A percentile compares a stretch with the other conserved stretches of the same genome.
These are phyloP conservation scores for Eucalyptus paniculata DNA, from an alignment of 345 rosid genomes.

Conservation along the genomic window DNA sequence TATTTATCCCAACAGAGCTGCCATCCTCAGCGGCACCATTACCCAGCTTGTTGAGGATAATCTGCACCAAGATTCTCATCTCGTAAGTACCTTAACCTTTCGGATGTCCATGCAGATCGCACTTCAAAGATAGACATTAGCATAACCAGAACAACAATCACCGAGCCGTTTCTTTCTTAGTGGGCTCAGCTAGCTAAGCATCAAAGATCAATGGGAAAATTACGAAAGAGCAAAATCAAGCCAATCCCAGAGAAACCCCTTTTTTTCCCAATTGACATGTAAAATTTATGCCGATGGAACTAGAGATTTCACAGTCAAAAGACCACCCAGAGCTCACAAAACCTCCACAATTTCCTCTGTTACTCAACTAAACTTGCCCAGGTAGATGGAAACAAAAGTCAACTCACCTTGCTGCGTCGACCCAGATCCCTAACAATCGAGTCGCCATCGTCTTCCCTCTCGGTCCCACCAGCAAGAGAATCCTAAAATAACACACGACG, in stretches of 20 bases:
- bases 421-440: slow-evolving; percentile 56
- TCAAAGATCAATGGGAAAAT: not conserved
- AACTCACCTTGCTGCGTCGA: slow-evolving; percentile 84
- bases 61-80: slow-evolving; percentile 15
- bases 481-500: slow-evolving; percentile 16
- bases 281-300: not conserved
- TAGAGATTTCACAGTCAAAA: not conserved
- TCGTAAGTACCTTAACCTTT: not conserved
- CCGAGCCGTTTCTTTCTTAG: not conserved
- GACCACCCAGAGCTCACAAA: not conserved
- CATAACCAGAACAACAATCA: not conserved
- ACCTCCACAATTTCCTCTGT: not conserved
- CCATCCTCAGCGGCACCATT: slow-evolving; percentile 18
- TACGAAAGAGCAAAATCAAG: not conserved
- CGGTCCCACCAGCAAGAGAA: slow-evolving; percentile 25
- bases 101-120: not conserved
- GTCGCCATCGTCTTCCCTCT: slow-evolving; percentile 27
- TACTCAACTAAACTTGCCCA: not conserved
- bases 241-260: not conserved
- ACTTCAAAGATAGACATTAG: not conserved
- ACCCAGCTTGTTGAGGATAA: slow-evolving; percentile 24
- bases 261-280: not conserved
- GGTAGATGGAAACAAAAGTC: not conserved
- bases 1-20: slow-evolving; percentile 17
- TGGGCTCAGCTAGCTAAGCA: not conserved